Percentiles rank a stretch among this genome's conserved stretches.
phyloP scores from a whole-genome alignment of 2,329 filamentous ascomycete genomes.

The Calonectria hawksworthii region DNA sequence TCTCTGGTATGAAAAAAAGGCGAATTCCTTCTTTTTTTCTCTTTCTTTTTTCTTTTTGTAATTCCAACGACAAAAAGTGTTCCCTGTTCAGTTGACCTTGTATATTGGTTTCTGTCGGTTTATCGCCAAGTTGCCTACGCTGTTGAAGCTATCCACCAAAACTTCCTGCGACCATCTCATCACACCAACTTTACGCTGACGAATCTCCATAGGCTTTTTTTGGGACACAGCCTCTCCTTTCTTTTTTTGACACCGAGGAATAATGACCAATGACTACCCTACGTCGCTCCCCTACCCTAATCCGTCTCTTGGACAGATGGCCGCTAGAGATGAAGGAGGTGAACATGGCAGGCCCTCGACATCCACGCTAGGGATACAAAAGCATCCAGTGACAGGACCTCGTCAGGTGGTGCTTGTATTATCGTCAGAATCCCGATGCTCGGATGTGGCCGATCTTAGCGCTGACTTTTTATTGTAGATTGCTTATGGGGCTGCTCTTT shows the following conservation, averaged over 20 bases:
- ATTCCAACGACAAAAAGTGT: not conserved
- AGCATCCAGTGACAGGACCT: constrained; percentile 41
- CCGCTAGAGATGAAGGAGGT: constrained; percentile 29
- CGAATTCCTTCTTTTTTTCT: constrained; percentile 10
- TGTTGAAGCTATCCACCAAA: not conserved
- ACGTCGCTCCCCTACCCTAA: constrained; percentile 53
- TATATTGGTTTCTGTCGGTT: too few relatives aligned
- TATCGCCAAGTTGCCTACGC: not conserved
- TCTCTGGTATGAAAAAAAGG: constrained; percentile 37
- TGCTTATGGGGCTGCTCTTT: constrained; percentile 67
- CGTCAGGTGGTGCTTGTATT: constrained; percentile 52
- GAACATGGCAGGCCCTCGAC: constrained; percentile 14
- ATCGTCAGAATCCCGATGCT: constrained; percentile 45
- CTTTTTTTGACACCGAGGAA: constrained; percentile 9
- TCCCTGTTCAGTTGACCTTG: not conserved
- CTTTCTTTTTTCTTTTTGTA: too few relatives aligned
- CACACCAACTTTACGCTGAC: not conserved
- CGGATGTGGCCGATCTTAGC: not conserved
- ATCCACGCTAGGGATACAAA: constrained; percentile 36
- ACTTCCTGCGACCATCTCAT: not conserved
- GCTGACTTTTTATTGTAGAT: constrained; percentile 52
- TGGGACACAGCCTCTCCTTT: not conserved
- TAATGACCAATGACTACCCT: constrained; percentile 46
- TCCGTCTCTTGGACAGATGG: constrained; percentile 49
- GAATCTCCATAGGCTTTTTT: not conserved